A percentile compares a stretch with the other conserved stretches of the same genome.
These are phyloP conservation scores for Colletotrichum sp. DNA, from an alignment of 2,329 filamentous ascomycete genomes.

Conservation along the genomic window DNA sequence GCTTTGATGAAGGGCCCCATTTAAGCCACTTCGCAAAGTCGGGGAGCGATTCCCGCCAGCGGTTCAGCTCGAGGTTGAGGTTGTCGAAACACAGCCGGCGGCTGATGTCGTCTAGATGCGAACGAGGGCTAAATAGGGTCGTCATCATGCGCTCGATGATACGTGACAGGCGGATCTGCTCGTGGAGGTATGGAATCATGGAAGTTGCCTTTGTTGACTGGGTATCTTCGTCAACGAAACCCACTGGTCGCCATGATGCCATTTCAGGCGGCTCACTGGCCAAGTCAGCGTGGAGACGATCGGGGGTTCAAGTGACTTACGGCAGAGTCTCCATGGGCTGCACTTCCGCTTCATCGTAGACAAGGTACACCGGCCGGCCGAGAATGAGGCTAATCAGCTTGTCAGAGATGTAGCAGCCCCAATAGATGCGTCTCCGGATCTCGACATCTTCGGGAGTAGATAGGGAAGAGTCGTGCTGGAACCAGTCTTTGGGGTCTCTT, in stretches of 20 bases:
- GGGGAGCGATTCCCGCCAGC: conserved; percentile 23
- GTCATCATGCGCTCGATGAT: conserved; percentile 27
- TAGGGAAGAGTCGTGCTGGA: conserved; percentile 23
- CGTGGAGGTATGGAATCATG: conserved; percentile 23
- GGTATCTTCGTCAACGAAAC: conserved; percentile 18
- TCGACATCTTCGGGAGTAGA: conserved; percentile 27
- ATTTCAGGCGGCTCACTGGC: conserved; percentile 25
- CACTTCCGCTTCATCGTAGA: conserved; percentile 19
- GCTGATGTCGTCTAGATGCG: not conserved
- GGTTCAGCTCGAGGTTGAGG: conserved; percentile 24
- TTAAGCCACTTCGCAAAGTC: conserved; percentile 23
- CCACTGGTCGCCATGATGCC: conserved; percentile 26
- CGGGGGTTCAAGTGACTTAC: not conserved
- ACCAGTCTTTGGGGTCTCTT: conserved; percentile 27
- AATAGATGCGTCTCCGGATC: conserved; percentile 31
- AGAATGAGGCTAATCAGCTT: conserved; percentile 27
- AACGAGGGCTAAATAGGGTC: conserved; percentile 7
- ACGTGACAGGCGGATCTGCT: conserved; percentile 24
- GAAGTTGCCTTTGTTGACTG: not conserved
- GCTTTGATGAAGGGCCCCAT: conserved; percentile 23
- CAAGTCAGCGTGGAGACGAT: not conserved
- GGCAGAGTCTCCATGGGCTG: conserved; percentile 4
- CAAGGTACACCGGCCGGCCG: conserved; percentile 20
- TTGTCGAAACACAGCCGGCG: conserved; percentile 13
- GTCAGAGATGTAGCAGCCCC: conserved; percentile 32